These are phyloP conservation scores for Russula virescens DNA, from an alignment of 768 basidiomycete species.

Conservation along the genomic window DNA sequence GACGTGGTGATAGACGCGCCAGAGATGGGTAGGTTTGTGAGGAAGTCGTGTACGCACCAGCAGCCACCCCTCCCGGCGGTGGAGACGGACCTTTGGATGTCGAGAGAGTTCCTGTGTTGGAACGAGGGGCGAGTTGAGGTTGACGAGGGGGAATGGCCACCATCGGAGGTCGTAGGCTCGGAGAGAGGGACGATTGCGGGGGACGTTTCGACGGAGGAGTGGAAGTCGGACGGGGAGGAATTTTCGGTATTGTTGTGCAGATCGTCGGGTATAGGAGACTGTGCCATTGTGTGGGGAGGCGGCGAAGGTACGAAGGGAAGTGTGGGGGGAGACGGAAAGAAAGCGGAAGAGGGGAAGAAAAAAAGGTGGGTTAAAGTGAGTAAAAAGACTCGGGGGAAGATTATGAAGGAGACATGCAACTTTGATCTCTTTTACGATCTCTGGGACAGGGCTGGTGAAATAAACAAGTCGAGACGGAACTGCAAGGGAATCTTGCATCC, in stretches of 20 bases:
- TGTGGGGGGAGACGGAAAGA: not conserved
- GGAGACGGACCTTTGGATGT: constrained; percentile 20
- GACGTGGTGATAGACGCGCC: not conserved
- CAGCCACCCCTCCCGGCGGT: constrained; percentile 23
- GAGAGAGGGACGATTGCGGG: constrained; percentile 18
- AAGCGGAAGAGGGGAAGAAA: not conserved
- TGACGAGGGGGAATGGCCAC: constrained; percentile 15
- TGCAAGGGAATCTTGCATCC: constrained; percentile 13
- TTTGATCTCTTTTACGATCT: constrained; percentile 25
- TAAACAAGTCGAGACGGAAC: constrained; percentile 19
- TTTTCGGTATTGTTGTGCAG: constrained; percentile 15
- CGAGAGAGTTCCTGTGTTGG: constrained; percentile 20
- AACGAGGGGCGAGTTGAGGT: constrained; percentile 11
- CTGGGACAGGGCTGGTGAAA: constrained; percentile 19
- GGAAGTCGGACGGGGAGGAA: constrained; percentile 23
- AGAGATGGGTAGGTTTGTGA: not conserved
- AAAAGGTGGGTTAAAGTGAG: constrained; percentile 8
- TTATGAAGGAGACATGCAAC: constrained; percentile 23
- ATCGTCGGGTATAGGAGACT: constrained; percentile 21
- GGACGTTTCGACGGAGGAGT: constrained; percentile 23
- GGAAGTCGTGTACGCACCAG: constrained; percentile 14
- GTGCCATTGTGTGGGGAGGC: constrained; percentile 9
- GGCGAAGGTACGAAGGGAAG: not conserved
- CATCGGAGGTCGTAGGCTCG: constrained; percentile 12
- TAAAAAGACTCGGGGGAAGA: constrained; percentile 7